Conservation (phyloP, 495 filamentous ascomycete species). For the Polyplosphaeria fusca region DNA sequence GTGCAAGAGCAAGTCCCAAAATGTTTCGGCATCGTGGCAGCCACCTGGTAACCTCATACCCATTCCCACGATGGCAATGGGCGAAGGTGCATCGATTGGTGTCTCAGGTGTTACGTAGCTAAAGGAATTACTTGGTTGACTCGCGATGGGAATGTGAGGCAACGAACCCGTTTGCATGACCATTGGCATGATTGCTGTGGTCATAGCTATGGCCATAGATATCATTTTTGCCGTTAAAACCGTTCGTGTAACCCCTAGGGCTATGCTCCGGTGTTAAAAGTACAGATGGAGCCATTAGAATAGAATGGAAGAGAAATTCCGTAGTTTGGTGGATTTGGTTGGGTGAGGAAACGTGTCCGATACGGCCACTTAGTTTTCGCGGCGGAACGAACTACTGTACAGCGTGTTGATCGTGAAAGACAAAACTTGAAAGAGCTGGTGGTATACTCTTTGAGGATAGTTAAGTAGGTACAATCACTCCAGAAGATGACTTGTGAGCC, state of each 20-base stretch:
- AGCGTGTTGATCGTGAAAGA: neutral
- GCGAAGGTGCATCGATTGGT: neutral
- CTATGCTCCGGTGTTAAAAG: neutral
- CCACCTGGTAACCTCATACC: slow-evolving; percentile 5
- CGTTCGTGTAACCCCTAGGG: neutral
- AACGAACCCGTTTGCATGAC: neutral
- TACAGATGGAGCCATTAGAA: neutral
- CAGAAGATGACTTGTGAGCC: neutral
- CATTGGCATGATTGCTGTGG: neutral
- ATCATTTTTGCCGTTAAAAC: neutral
- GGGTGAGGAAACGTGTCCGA: too few relatives aligned
- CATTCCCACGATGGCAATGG: slow-evolving; percentile 18
- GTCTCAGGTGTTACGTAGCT: neutral
- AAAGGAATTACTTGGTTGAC: neutral
- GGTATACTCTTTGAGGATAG: neutral
- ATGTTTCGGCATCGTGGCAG: neutral
- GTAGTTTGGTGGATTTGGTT: too few relatives aligned
- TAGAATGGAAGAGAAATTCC: neutral
- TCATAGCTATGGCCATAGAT: neutral
- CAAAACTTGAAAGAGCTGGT: neutral
- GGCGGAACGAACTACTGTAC: neutral
- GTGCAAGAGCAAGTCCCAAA: slow-evolving; percentile 14
- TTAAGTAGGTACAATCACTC: neutral
- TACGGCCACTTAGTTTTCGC: neutral
- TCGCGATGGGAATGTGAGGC: neutral